phyloP scores from a whole-genome alignment of 306 rosid species.

The Castanea sativa region DNA sequence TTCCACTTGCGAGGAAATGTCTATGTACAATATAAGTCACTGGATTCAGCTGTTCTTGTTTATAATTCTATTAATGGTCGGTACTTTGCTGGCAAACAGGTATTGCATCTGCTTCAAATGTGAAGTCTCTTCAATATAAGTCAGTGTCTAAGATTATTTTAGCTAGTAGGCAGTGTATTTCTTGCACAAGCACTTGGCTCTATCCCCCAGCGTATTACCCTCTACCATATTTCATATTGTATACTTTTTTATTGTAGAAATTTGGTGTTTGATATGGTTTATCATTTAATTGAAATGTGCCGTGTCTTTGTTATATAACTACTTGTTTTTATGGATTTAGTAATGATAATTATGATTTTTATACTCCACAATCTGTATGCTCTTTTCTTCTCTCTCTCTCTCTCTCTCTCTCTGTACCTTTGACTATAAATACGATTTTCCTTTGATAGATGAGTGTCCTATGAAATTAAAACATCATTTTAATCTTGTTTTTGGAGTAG shows the following conservation, averaged over 20 bases:
- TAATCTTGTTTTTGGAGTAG: not conserved
- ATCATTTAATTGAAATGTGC: not conserved
- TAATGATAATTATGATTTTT: not conserved
- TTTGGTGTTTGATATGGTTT: not conserved
- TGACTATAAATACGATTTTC: not conserved
- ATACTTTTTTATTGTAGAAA: not conserved
- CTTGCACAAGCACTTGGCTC: not conserved
- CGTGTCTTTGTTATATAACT: too few species aligned
- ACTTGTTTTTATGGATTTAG: not conserved
- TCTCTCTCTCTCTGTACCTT: not conserved
- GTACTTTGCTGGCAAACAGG: slow-evolving; percentile 92
- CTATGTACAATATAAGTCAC: slow-evolving; percentile 61
- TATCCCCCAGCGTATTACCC: not conserved
- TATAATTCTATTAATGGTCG: slow-evolving; percentile 65
- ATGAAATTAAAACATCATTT: not conserved
- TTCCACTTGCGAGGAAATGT: slow-evolving; percentile 95
- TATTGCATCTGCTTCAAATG: slow-evolving; percentile 21
- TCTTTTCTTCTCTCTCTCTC: not conserved
- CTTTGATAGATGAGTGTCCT: not conserved
- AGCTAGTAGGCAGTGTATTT: not conserved
- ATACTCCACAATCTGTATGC: not conserved
- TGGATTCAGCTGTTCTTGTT: slow-evolving; percentile 83
- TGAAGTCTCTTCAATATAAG: not conserved
- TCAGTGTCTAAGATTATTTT: too few species aligned
- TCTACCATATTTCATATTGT: not conserved